Conservation (phyloP, 345 rosid species). For the Sonneratia alba region DNA sequence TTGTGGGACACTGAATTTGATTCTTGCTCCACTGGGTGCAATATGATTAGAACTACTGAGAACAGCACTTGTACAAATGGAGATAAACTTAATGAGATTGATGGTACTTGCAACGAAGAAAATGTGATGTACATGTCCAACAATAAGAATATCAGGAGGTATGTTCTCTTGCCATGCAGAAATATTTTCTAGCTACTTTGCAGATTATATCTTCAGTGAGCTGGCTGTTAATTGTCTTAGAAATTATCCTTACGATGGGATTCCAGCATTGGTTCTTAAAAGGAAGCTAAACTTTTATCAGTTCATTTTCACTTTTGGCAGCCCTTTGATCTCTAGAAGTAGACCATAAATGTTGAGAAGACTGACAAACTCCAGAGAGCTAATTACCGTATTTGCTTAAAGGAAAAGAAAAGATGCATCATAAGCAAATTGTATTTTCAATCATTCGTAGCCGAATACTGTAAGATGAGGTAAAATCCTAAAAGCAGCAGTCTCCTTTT, state of each 20-base stretch:
- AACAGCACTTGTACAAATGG: neutral
- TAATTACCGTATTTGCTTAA: neutral
- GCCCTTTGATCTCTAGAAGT: neutral
- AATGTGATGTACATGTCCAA: neutral
- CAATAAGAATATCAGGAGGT: neutral
- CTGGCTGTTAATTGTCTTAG: neutral
- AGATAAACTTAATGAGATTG: neutral
- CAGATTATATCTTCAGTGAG: neutral
- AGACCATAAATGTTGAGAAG: neutral
- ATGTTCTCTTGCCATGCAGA: neutral
- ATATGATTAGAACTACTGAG: neutral
- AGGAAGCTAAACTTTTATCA: neutral
- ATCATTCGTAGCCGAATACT: neutral
- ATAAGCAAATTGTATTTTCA: neutral
- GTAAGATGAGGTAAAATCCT: neutral
- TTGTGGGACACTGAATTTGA: neutral
- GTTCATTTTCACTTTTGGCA: neutral
- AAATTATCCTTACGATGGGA: neutral
- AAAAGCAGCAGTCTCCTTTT: neutral
- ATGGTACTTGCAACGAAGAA: neutral
- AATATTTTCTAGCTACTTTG: neutral
- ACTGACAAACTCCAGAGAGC: neutral
- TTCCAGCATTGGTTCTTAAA: neutral
- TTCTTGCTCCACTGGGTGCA: neutral
- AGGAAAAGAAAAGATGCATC: neutral